Evolutionary conservation across 768 basidiomycete species (phyloP).

Genomic region (Podaxis sp.): DNA sequence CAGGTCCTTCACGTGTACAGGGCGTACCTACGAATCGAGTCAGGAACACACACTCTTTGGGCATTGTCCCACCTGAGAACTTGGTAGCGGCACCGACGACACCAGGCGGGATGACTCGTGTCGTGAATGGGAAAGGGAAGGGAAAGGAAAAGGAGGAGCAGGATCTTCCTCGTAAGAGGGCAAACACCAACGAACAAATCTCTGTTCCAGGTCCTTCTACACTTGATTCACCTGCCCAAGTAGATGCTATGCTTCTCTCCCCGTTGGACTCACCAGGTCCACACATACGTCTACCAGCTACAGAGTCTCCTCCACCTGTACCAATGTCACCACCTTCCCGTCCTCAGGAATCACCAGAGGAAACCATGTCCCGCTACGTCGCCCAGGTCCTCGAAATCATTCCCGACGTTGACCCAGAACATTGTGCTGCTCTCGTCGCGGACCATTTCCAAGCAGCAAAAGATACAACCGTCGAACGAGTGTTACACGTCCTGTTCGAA

Average conservation of each 20-base stretch:
- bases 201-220: not conserved
- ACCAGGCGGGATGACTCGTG: not conserved
- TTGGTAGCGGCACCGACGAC: not conserved
- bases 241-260: not conserved
- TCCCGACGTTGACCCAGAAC: slow-evolving; percentile 63
- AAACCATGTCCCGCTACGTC: slow-evolving; percentile 24
- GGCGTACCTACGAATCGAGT: not conserved
- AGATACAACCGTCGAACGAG: slow-evolving; percentile 45
- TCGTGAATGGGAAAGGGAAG: not conserved
- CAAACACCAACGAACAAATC: no score
- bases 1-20: not conserved
- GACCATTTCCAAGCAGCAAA: slow-evolving; percentile 34
- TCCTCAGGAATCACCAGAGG: slow-evolving; percentile 9
- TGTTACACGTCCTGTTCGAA: slow-evolving; percentile 64
- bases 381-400: slow-evolving; percentile 64
- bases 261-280: not conserved
- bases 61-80: not conserved
- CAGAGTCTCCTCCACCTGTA: not conserved
- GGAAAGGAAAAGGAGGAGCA: not conserved
- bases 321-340: slow-evolving; percentile 2
- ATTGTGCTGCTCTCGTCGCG: slow-evolving; percentile 48
- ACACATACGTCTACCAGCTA: not conserved
- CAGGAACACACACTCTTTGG: not conserved
- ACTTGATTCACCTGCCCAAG: not conserved
- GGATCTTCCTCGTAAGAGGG: not conserved